Base-by-base conservation (phyloP, 805 yeast species). In the Yarrowia sp. region DNA sequence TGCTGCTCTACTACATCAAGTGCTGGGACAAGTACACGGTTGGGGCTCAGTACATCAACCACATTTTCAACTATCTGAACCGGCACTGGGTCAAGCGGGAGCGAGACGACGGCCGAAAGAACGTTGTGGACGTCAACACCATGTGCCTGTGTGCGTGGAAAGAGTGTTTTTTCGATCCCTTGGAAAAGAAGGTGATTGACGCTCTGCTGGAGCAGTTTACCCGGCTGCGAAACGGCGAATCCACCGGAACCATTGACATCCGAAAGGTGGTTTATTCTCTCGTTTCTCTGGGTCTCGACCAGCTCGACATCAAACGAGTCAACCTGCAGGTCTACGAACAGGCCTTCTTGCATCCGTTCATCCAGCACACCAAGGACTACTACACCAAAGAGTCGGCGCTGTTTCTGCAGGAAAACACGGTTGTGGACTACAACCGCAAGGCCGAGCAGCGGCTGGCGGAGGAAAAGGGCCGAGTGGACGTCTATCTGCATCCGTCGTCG, bases 61-160 rank as follows among this genome's bases (percentile, higher is more conserved):
- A 96, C 74, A 92, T 96, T 6, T 90, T 95, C 72, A 97, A 93
- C 74, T 95, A 95, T 76, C 86, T 95, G 83, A 95, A 95, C 76
- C 83, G 98, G 67, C 95, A 93, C 77, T 95, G 99, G 99, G 97
- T 96, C 48, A 89, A 89, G 70, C 92, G 96, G 72, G 98, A 93
- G 76, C 83, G 98, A 72, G 88, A 91, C 46, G 98, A 93, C 74
- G 98, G 98, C 17, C 85, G 90, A 71, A 83, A 92, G 68, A 92
- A 90, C 71, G 86, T 95, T 51, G 91, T 86, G 75, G 99, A 95
- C 75, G 96, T 96, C 22, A 87, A 92, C 73, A 91, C 97, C 4
- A 80, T 95, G 68, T 89, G 97, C 61, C 79, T 93, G 62, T 81
- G 92, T 69, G 87, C 90, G 56, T 95, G 99, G 99, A 87, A 89